Conservation (phyloP, 352 stramenopile species). For the Plasmopara halstedii region DNA sequence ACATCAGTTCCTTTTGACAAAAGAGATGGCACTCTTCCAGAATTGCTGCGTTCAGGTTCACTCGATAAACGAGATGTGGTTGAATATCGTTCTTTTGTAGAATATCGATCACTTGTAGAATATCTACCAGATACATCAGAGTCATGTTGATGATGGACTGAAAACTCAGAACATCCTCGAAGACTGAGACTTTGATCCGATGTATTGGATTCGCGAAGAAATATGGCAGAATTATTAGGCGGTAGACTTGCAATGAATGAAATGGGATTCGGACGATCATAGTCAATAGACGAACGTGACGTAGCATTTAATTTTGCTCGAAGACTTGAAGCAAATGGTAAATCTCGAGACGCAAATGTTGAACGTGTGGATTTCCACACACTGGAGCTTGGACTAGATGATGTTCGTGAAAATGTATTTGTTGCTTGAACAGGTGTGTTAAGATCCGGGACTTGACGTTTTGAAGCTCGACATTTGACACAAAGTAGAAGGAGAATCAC, state of each 20-base stretch:
- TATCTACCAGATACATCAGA: slow-evolving; percentile 12
- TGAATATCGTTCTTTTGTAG: slow-evolving; percentile 18
- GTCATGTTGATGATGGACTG: slow-evolving; percentile 10
- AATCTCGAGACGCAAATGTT: slow-evolving; percentile 18
- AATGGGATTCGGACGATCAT: slow-evolving; percentile 11
- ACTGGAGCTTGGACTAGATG: neutral
- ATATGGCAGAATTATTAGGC: neutral
- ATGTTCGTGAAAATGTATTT: slow-evolving; percentile 8
- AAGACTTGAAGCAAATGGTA: slow-evolving; percentile 11
- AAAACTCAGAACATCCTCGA: slow-evolving; percentile 21
- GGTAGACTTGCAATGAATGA: slow-evolving; percentile 17
- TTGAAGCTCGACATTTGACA: slow-evolving; percentile 14
- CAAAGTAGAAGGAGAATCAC: slow-evolving; percentile 26
- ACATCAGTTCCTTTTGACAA: slow-evolving; percentile 15
- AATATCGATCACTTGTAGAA: slow-evolving; percentile 15
- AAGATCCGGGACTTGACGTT: slow-evolving; percentile 3
- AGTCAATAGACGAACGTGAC: slow-evolving; percentile 17
- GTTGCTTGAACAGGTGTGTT: slow-evolving; percentile 8
- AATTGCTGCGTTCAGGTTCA: slow-evolving; percentile 18
- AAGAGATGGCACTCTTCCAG: slow-evolving; percentile 11
- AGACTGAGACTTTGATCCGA: slow-evolving; percentile 20
- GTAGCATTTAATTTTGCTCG: slow-evolving; percentile 17
- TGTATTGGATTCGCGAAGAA: slow-evolving; percentile 12
- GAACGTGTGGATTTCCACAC: slow-evolving; percentile 18
- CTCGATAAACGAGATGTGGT: slow-evolving; percentile 20